phyloP scores from a whole-genome alignment of 2,329 filamentous ascomycete species.

The Trichophyton benhamiae region DNA sequence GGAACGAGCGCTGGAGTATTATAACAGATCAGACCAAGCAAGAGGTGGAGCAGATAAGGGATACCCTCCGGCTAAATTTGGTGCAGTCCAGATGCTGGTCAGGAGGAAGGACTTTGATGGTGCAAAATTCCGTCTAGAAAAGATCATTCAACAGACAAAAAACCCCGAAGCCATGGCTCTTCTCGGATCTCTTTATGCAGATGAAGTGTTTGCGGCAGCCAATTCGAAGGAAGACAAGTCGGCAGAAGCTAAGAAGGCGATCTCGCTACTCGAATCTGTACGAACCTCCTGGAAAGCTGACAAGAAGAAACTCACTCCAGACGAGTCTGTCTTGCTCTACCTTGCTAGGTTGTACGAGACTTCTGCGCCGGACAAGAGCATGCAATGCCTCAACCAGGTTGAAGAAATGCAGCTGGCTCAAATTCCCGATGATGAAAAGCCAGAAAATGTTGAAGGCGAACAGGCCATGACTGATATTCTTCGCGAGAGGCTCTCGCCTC shows the following conservation, averaged over 20 bases:
- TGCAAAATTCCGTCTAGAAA: slow-evolving; percentile 86
- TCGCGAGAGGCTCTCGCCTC: slow-evolving; percentile 70
- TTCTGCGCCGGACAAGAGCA: slow-evolving; percentile 74
- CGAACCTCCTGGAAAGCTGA: slow-evolving; percentile 84
- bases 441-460: slow-evolving; percentile 49
- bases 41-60: slow-evolving; percentile 83
- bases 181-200: slow-evolving; percentile 80
- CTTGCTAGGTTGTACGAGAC: slow-evolving; percentile 81
- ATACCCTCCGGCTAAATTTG: slow-evolving; percentile 89
- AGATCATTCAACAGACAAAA: slow-evolving; percentile 78
- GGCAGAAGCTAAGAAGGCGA: slow-evolving; percentile 73
- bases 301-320: slow-evolving; percentile 68
- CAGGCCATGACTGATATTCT: slow-evolving; percentile 46
- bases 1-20: slow-evolving; percentile 69
- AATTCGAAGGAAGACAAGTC: slow-evolving; percentile 83
- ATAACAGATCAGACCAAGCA: slow-evolving; percentile 80
- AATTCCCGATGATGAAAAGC: slow-evolving; percentile 57
- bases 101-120: slow-evolving; percentile 74
- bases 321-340: slow-evolving; percentile 80
- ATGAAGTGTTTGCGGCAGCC: slow-evolving; percentile 75
- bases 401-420: slow-evolving; percentile 79
- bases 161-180: slow-evolving; percentile 82
- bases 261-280: slow-evolving; percentile 70
- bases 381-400: slow-evolving; percentile 83
- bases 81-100: slow-evolving; percentile 77